Evolutionary conservation across 139 green algal species (phyloP).

Genomic region (Volvox africanus): DNA sequence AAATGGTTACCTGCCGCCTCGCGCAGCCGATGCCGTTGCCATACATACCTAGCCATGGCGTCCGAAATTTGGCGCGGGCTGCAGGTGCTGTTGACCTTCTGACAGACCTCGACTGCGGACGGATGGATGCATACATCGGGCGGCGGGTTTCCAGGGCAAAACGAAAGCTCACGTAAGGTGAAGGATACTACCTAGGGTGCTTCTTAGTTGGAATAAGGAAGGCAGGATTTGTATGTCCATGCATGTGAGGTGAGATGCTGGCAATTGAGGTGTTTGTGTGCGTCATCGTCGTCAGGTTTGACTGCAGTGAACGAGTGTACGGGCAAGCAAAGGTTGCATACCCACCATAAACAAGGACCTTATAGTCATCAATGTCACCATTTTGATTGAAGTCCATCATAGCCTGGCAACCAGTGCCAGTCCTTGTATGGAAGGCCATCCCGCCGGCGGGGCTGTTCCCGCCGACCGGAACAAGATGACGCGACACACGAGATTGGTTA

Average conservation of each 20-base stretch:
- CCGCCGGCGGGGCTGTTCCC: background rate
- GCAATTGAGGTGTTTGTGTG: no score
- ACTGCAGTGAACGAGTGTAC: background rate
- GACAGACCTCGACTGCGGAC: conserved; percentile 53
- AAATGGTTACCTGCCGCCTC: no score
- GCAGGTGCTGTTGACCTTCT: conserved; percentile 24
- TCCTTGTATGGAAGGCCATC: conserved; percentile 6
- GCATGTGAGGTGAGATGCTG: no score
- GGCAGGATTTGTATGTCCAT: no score
- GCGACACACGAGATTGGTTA: no score
- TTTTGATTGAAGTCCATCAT: conserved; percentile 16
- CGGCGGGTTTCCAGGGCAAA: no score
- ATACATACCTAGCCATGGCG: conserved; percentile 18
- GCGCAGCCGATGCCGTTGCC: no score
- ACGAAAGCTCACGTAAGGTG: no score
- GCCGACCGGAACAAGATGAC: background rate
- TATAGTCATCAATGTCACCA: conserved; percentile 31
- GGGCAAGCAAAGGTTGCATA: background rate
- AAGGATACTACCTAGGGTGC: no score
- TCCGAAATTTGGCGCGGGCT: conserved; percentile 35
- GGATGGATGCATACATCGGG: no score
- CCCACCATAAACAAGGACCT: background rate
- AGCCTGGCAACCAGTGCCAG: background rate
- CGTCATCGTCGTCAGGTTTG: no score
- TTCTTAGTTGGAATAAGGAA: background rate